These are phyloP conservation scores for Amaranthus cruentus DNA, from an alignment of 148 eudicot genomes.

Conservation along the genomic window DNA sequence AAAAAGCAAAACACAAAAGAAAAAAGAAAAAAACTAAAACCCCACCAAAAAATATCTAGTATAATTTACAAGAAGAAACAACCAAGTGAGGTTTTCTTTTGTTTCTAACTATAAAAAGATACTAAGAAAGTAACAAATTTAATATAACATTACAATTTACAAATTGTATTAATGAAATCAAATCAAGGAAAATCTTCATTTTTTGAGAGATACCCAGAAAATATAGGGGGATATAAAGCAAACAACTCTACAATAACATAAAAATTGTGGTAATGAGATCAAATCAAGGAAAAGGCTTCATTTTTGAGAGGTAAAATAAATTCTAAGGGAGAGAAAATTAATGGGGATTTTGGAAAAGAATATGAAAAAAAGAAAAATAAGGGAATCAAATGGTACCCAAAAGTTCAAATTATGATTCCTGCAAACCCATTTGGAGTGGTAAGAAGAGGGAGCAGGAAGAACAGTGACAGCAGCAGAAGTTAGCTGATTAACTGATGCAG, in stretches of 20 bases:
- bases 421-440: conserved; percentile 39
- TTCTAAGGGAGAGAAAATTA: conserved; percentile 20
- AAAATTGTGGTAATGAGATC: conserved; percentile 30
- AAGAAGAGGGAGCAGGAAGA: conserved; percentile 42
- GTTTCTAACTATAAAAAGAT: conserved; percentile 19
- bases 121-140: conserved; percentile 22
- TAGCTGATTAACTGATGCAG: neutral
- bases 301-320: conserved; percentile 23
- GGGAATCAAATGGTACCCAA: conserved; percentile 31
- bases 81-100: conserved; percentile 19
- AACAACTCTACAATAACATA: neutral
- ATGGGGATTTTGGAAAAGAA: conserved; percentile 9
- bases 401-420: conserved; percentile 55
- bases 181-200: too few species aligned
- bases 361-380: neutral
- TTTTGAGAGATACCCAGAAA: conserved; percentile 32
- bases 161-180: too few species aligned
- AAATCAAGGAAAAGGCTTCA: conserved; percentile 33
- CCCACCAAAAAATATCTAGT: conserved; percentile 14
- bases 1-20: neutral
- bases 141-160: too few species aligned
- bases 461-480: conserved; percentile 20
- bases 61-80: conserved; percentile 8
- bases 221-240: conserved; percentile 19
- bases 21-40: conserved; percentile 2